Evolutionary conservation across 257 asterid species (phyloP).

Genomic region (Rhazya stricta): DNA sequence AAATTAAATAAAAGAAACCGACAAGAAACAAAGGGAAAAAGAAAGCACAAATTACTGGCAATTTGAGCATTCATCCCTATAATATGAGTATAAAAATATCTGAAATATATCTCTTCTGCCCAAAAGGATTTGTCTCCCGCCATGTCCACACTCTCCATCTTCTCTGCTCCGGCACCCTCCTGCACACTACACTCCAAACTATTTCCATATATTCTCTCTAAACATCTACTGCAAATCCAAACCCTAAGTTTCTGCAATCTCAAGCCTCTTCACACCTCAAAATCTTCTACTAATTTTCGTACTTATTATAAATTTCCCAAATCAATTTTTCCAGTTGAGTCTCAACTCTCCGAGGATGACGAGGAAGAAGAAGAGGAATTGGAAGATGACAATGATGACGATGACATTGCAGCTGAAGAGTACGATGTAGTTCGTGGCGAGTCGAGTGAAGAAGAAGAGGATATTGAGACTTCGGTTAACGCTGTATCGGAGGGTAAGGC

Average conservation of each 20-base stretch:
- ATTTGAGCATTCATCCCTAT: not conserved
- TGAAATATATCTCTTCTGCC: slow-evolving; percentile 2
- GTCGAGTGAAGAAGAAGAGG: slow-evolving; percentile 34
- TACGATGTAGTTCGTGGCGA: slow-evolving; percentile 45
- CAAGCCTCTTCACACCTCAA: slow-evolving; percentile 20
- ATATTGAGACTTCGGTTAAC: slow-evolving; percentile 37
- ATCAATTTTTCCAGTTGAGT: slow-evolving; percentile 42
- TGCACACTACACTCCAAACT: slow-evolving; percentile 12
- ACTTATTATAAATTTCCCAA: slow-evolving; percentile 34
- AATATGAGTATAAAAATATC: no score
- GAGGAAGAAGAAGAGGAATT: slow-evolving; percentile 48
- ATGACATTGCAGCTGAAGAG: slow-evolving; percentile 67
- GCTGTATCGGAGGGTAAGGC: slow-evolving; percentile 27
- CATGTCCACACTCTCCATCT: slow-evolving; percentile 48
- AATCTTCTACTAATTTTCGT: slow-evolving; percentile 11
- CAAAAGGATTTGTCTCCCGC: slow-evolving; percentile 49
- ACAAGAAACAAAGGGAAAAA: no score
- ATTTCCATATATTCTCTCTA: slow-evolving; percentile 29
- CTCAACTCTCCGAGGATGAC: slow-evolving; percentile 58
- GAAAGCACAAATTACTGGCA: no score
- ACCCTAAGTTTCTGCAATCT: slow-evolving; percentile 24
- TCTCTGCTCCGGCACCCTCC: slow-evolving; percentile 9
- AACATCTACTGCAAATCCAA: slow-evolving; percentile 29
- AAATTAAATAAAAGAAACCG: no score
- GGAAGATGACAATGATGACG: slow-evolving; percentile 32